Conservation (phyloP, 768 basidiomycete genomes). For the Podaxis sp. region DNA sequence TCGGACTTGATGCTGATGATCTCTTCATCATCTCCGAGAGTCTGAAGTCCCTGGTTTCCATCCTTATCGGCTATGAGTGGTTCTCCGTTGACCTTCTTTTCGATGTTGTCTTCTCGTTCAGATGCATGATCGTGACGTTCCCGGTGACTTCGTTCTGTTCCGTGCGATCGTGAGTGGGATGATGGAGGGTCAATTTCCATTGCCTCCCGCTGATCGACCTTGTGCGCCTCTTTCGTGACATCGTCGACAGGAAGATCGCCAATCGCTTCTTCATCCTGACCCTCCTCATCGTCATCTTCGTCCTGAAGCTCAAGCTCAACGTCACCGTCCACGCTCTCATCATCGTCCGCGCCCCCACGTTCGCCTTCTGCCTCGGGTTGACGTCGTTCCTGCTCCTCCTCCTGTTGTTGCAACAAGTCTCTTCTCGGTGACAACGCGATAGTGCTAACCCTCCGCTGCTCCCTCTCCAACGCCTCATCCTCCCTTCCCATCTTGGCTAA, state of each 20-base stretch:
- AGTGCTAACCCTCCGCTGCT: constrained; percentile 31
- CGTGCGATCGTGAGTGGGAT: not conserved
- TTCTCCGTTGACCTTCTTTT: not conserved
- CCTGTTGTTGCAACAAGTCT: constrained; percentile 10
- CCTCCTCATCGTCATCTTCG: not conserved
- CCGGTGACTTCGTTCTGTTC: not conserved
- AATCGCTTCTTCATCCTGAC: not conserved
- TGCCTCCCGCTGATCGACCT: not conserved
- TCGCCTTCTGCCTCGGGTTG: not conserved
- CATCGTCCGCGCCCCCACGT: not conserved
- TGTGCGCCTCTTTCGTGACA: not conserved
- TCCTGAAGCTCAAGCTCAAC: constrained; percentile 10
- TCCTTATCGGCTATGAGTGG: too few species aligned
- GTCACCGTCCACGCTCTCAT: constrained; percentile 6
- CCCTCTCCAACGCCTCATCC: constrained; percentile 34
- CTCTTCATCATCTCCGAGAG: not conserved
- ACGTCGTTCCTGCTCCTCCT: not conserved
- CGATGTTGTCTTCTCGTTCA: not conserved
- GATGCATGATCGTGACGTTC: not conserved
- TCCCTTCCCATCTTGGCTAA: constrained; percentile 31
- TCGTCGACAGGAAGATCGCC: not conserved
- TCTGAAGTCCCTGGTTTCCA: too few species aligned
- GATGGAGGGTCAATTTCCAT: constrained; percentile 1
- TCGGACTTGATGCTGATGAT: not conserved
- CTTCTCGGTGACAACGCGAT: constrained; percentile 17